Percentiles rank a stretch among this genome's conserved stretches.
Evolutionary conservation across 768 basidiomycete genomes (phyloP).

Genomic region (Lentinula aciculospora): DNA sequence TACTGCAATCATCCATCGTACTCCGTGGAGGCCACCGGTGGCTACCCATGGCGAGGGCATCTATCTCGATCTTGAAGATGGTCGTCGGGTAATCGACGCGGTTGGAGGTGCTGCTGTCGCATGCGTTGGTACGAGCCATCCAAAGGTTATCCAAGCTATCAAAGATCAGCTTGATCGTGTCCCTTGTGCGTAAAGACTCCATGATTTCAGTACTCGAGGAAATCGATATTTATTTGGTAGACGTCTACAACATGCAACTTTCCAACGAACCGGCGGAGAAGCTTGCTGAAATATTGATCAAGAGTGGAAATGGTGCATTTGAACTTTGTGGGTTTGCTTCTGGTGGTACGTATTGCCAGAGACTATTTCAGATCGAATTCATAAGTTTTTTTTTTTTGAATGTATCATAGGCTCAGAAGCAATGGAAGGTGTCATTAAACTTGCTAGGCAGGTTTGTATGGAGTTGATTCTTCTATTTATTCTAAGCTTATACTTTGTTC

Average conservation of each 20-base stretch:
- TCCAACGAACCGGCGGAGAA: conserved; percentile 79
- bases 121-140: conserved; percentile 72
- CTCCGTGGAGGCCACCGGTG: conserved; percentile 69
- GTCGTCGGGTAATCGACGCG: conserved; percentile 65
- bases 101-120: conserved; percentile 85
- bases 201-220: neutral
- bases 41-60: conserved; percentile 62
- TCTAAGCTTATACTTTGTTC: neutral
- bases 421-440: conserved; percentile 83
- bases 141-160: conserved; percentile 64
- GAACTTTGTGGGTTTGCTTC: conserved; percentile 65
- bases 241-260: conserved; percentile 85
- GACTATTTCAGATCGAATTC: no score
- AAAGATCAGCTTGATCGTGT: conserved; percentile 78
- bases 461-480: neutral
- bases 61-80: conserved; percentile 69
- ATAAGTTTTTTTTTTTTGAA: neutral
- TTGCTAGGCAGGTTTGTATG: conserved; percentile 60
- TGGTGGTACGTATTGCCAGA: conserved; percentile 43
- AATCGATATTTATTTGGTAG: conserved; percentile 28
- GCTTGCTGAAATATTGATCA: conserved; percentile 61
- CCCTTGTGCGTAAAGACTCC: conserved; percentile 47
- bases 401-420: conserved; percentile 69
- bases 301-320: conserved; percentile 70
- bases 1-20: conserved; percentile 53